Conservation (phyloP, 2,329 filamentous ascomycete genomes). For the Fusarium palustre region DNA sequence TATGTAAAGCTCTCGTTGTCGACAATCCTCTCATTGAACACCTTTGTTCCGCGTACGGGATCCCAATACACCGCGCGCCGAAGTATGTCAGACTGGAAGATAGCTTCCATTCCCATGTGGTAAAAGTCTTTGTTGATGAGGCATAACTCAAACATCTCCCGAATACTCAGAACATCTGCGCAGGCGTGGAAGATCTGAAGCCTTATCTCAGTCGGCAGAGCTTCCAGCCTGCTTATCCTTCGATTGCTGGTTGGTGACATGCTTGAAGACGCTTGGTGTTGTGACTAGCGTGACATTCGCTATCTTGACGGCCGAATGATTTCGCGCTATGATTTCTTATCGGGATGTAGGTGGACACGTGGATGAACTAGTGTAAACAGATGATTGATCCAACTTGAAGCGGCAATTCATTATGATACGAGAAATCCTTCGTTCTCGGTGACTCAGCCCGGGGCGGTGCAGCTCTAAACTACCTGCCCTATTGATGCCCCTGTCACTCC, state of each 20-base stretch:
- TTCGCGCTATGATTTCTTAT: no score
- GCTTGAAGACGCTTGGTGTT: not conserved
- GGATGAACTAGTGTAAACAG: not conserved
- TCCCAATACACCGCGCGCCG: conserved; percentile 1
- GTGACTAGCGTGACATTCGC: no score
- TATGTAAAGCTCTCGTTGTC: not conserved
- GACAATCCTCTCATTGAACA: not conserved
- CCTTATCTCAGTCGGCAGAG: not conserved
- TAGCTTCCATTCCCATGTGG: not conserved
- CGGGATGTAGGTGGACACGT: not conserved
- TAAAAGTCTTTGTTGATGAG: not conserved
- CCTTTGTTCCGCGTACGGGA: not conserved
- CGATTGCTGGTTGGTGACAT: not conserved
- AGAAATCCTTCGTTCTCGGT: not conserved
- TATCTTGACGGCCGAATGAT: not conserved
- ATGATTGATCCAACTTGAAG: not conserved
- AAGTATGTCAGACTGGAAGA: not conserved
- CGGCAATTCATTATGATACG: no score
- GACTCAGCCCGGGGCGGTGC: not conserved
- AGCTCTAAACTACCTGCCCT: not conserved
- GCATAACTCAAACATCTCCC: not conserved
- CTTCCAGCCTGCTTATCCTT: fast-evolving
- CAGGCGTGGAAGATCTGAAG: not conserved
- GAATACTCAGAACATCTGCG: not conserved
- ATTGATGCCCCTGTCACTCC: not conserved